Conservation (phyloP, 495 filamentous ascomycete genomes). For the Filosporella fistucella region DNA sequence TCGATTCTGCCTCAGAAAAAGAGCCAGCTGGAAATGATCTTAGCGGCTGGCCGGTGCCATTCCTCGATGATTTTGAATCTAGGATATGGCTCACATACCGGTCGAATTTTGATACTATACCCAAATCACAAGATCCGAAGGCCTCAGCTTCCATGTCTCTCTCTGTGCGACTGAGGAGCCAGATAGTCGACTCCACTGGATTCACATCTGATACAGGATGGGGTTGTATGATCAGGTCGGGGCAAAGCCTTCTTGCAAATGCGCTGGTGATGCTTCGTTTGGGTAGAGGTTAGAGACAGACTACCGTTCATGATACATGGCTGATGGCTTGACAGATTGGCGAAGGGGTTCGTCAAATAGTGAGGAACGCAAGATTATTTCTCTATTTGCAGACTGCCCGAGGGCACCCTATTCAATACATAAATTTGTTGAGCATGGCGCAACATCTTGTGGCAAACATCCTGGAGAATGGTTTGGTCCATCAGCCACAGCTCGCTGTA, state of each 20-base stretch:
- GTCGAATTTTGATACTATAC: constrained; percentile 78
- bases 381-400: constrained; percentile 84
- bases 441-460: constrained; percentile 83
- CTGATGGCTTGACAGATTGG: constrained; percentile 62
- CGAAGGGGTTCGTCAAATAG: constrained; percentile 50
- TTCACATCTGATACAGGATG: constrained; percentile 95
- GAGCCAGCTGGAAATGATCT: constrained; percentile 37
- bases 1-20: constrained; percentile 44
- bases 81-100: constrained; percentile 97
- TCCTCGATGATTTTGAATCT: constrained; percentile 90
- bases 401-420: constrained; percentile 92
- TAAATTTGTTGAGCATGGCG: constrained; percentile 85
- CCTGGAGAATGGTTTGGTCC: constrained; percentile 99
- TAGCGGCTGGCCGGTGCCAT: constrained; percentile 77
- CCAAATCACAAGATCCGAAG: constrained; percentile 67
- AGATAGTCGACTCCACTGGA: constrained; percentile 71
- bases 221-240: constrained; percentile 99
- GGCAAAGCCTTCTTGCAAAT: constrained; percentile 90
- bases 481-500: constrained; percentile 93
- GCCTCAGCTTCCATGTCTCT: constrained; percentile 75
- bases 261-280: constrained; percentile 64
- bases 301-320: neutral
- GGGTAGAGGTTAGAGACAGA: constrained; percentile 48
- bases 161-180: constrained; percentile 74
- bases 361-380: constrained; percentile 70